Evolutionary conservation across 2,329 filamentous ascomycete genomes (phyloP), one percentile per base, ranked within the genome.

Genomic region (Penicillium sp.): DNA sequence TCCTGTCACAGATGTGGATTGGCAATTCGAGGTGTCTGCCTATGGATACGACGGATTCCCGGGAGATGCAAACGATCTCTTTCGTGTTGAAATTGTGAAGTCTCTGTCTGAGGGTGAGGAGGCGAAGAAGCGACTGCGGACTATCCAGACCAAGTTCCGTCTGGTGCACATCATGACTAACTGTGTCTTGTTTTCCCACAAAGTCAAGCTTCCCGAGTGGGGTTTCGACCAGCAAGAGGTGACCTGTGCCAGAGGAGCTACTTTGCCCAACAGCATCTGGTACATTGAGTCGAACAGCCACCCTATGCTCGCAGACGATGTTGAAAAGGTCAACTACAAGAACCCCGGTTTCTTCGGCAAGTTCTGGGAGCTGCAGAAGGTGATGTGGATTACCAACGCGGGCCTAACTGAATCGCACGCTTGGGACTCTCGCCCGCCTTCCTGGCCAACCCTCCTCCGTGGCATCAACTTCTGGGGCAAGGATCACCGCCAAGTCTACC

Each of bases 381-480:
- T 98, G 56, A 98, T 98, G 93, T 98, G 93, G 93, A 89, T 80
- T 62, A 98, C 93, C 32, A 98, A 98, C 66, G 93, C 93, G 29
- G 93, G 93, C 38, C 81, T 98, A 42, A 88, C 93, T 24, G 93
- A 98, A 64, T 95, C 90, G 17, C 93, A 98, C 66, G 88, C 90
- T 45, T 98, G 94, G 93, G 93, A 98, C 68, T 97, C 93, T 41
- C 86, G 93, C 41, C 93, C 93, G 29, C 81, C 83, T 29, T 91
- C 89, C 7, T 98, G 93, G 93, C 93, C 93, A 19, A 80, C 94
- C 50, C 81, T 98, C 45, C 82, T 82, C 59, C 88, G 93, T 55
- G 93, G 93, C 63, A 98, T 98, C 78, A 98, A 98, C 76, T 98
- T 98, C 78, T 98, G 93, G 93, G 89, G 91, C 58, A 89, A 86